Evolutionary conservation across 176 grass and related monocot species (phyloP), one percentile per base, ranked within the genome.

Genomic region (Guadua angustifolia): DNA sequence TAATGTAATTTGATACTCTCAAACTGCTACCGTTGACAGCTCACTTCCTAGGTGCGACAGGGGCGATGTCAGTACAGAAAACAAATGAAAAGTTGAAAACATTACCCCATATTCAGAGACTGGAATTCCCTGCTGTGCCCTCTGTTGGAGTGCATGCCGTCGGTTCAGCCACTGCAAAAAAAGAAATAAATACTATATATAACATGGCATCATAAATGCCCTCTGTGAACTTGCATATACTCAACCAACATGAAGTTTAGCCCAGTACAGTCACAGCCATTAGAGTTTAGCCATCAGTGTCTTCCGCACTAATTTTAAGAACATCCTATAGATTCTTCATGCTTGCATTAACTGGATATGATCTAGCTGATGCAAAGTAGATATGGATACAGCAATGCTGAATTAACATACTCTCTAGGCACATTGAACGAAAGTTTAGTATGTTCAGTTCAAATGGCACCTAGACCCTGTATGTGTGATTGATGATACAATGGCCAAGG

Each of bases 21-120:
- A 39, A 86, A 62, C 62, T 74, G 17, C 42, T 77, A 39, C 18
- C 11, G 0, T 7, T 4, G 47, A 77, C 12, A 71, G 2, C 25
- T 63, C 24, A 82, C 67, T 56, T 67, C 42, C 21, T 73, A 73
- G 17, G 45, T 59, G 32, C 21, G 39, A 77, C 16, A 32, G 5
- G 64, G 64, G 77, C 3, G 38, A 24, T 9, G 63, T 35, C 13
- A 59, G 17, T 9, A 26, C 9, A 47, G 21, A 24, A 92, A 79
- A 87, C 50, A 44, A 64, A 77, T 7, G 13, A 55, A 29, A 29
- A 29, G 29, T 29, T 29, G 29, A 29, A 86, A 74, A 39, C 15
- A 83, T 65, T 86, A 99, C 97, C 91, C 97, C 93, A 66, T 92
- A 99, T 89, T 99, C 97, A 16, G 97, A 99, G 62, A 96, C 91